phyloP scores from a whole-genome alignment of 176 grass and related monocot genomes.

The Triticum dicoccoides region DNA sequence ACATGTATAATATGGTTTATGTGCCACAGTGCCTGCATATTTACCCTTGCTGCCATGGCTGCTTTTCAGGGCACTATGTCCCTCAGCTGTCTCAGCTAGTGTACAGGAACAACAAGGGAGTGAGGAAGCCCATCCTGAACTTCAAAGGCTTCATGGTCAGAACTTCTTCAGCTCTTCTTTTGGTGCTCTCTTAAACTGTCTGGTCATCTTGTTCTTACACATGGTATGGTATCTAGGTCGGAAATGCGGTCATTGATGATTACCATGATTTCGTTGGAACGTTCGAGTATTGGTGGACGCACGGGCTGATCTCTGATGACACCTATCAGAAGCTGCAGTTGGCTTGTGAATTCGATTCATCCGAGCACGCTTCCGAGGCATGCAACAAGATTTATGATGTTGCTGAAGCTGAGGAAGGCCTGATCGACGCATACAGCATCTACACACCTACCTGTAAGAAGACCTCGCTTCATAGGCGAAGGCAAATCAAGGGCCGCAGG shows the following conservation, averaged over 20 bases:
- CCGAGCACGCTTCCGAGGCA: constrained; percentile 48
- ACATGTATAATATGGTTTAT: background rate
- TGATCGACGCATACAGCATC: constrained; percentile 87
- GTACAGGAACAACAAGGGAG: constrained; percentile 56
- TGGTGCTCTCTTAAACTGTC: background rate
- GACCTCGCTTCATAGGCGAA: constrained; percentile 32
- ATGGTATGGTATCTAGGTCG: constrained; percentile 54
- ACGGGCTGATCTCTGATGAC: constrained; percentile 85
- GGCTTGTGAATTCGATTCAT: constrained; percentile 48
- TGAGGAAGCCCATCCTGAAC: constrained; percentile 60
- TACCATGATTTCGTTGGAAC: constrained; percentile 81
- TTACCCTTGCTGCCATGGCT: constrained; percentile 14
- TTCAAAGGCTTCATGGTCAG: constrained; percentile 94
- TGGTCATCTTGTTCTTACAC: background rate
- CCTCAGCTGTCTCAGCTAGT: constrained; percentile 78
- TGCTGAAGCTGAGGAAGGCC: constrained; percentile 56
- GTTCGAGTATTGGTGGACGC: constrained; percentile 95
- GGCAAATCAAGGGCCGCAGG: constrained; percentile 28
- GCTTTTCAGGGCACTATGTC: constrained; percentile 78
- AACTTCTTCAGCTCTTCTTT: constrained; percentile 4
- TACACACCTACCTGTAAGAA: constrained; percentile 67
- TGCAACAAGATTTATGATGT: constrained; percentile 34
- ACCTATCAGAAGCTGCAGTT: constrained; percentile 62
- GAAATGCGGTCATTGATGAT: constrained; percentile 77
- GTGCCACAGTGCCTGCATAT: background rate